Evolutionary conservation across 331 rosid species (phyloP), one percentile per base, ranked within the genome.

Genomic region (Quercus lobata): DNA sequence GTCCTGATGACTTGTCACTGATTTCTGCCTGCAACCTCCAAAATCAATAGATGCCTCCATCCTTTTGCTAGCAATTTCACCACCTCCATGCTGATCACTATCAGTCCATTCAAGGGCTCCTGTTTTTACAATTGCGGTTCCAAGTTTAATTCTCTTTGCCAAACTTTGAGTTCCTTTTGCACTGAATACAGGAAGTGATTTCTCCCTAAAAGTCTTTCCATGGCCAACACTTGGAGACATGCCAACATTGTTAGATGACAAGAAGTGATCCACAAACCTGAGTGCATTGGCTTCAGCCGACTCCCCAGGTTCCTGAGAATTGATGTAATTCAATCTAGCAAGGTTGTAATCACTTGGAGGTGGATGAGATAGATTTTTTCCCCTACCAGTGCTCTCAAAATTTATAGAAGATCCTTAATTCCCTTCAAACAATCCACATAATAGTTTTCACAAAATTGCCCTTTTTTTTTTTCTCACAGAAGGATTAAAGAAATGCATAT

Each of bases 241-340:
- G 70, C 70, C 86, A 75, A 76, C 76, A 2, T 77, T 27, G 46
- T 76, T 86, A 16, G 76, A 80, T 1, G 88, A 89, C 86, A 92
- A 83, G 83, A 83, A 92, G 65, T 73, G 85, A 63, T 89, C 95
- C 86, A 92, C 97, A 80, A 87, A 90, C 21, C 79, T 78, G 70
- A 89, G 89, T 30, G 97, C 95, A 78, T 60, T 75, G 52, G 74
- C 87, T 71, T 86, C 77, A 78, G 95, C 83, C 69, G 83, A 74
- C 61, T 88, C 88, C 72, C 75, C 82, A 14, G 73, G 85, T 79
- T 86, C 84, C 57, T 86, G 84, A 78, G 89, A 85, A 68, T 65
- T 61, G 70, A 58, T 27, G 29, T 75, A 78, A 80, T 81, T 83
- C 79, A 76, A 84, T 70, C 60, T 74, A 74, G 72, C 29, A 68